Evolutionary conservation across 2,329 filamentous ascomycete species (phyloP).

Genomic region (Penicillium hesseltinei): DNA sequence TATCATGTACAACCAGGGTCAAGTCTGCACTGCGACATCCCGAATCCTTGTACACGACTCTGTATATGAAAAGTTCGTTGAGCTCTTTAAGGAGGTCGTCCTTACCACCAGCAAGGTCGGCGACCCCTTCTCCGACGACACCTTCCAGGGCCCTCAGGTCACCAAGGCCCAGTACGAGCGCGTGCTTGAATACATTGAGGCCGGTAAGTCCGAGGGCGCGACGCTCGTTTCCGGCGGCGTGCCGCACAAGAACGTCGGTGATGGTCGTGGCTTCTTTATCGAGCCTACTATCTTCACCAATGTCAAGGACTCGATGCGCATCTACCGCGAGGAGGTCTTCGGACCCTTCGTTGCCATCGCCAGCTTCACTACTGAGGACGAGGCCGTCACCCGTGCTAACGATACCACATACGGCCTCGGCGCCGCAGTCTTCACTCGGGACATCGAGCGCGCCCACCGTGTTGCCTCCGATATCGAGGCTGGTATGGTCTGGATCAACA

Average conservation of each 20-base stretch:
- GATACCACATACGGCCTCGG: constrained; percentile 47
- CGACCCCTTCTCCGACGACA: constrained; percentile 37
- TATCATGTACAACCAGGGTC: constrained; percentile 62
- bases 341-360: constrained; percentile 60
- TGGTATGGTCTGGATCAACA: constrained; percentile 71
- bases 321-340: constrained; percentile 63
- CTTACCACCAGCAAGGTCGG: constrained; percentile 36
- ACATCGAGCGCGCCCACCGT: constrained; percentile 62
- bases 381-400: constrained; percentile 58
- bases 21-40: constrained; percentile 65
- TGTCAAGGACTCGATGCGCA: constrained; percentile 57
- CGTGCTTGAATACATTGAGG: constrained; percentile 67
- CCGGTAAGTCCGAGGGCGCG: constrained; percentile 69
- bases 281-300: constrained; percentile 59
- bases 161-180: constrained; percentile 43
- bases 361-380: constrained; percentile 59
- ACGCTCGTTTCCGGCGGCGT: constrained; percentile 64
- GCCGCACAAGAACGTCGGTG: constrained; percentile 52
- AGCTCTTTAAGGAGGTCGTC: constrained; percentile 33
- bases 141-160: constrained; percentile 39
- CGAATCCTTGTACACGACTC: constrained; percentile 61
- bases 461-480: constrained; percentile 58
- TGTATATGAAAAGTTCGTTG: constrained; percentile 34
- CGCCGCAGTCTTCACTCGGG: constrained; percentile 44
- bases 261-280: constrained; percentile 65